Conservation (phyloP, 2,329 filamentous ascomycete genomes). For the Trichoderma arundinaceum region DNA sequence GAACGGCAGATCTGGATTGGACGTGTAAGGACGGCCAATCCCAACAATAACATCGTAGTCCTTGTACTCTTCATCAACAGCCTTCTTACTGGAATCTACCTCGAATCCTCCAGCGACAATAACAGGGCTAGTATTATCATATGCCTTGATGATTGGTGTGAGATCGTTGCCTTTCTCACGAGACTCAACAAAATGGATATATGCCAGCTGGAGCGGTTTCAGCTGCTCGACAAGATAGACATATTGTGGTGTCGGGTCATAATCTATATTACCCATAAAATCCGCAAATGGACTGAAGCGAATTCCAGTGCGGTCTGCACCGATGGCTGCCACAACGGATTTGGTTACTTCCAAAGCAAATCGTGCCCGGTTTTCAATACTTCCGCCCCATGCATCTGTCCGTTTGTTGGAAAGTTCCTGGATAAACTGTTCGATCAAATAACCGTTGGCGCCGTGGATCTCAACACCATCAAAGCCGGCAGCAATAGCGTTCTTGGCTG, state of each 20-base stretch:
- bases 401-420: slow-evolving; percentile 57
- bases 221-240: slow-evolving; percentile 22
- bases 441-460: slow-evolving; percentile 61
- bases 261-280: slow-evolving; percentile 1
- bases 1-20: slow-evolving; percentile 25
- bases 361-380: slow-evolving; percentile 58
- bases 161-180: slow-evolving; percentile 20
- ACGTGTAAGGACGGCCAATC: slow-evolving; percentile 24
- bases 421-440: slow-evolving; percentile 69
- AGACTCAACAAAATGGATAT: slow-evolving; percentile 19
- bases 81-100: slow-evolving; percentile 21
- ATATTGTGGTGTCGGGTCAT: slow-evolving; percentile 16
- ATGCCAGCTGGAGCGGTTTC: slow-evolving; percentile 20
- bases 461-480: slow-evolving; percentile 75
- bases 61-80: slow-evolving; percentile 18
- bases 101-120: slow-evolving; percentile 13
- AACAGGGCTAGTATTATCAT: slow-evolving; percentile 9
- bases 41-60: slow-evolving; percentile 20
- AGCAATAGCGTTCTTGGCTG: slow-evolving; percentile 61
- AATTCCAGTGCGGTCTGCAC: slow-evolving; percentile 57
- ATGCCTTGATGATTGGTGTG: slow-evolving; percentile 16
- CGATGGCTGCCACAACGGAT: slow-evolving; percentile 50
- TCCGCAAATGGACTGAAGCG: slow-evolving; percentile 60
- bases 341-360: slow-evolving; percentile 57
- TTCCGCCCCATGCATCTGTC: slow-evolving; percentile 61